A percentile compares a stretch with the other conserved stretches of the same genome.
Conservation (phyloP, 2,329 filamentous ascomycete genomes). For the Eutypa lata region DNA sequence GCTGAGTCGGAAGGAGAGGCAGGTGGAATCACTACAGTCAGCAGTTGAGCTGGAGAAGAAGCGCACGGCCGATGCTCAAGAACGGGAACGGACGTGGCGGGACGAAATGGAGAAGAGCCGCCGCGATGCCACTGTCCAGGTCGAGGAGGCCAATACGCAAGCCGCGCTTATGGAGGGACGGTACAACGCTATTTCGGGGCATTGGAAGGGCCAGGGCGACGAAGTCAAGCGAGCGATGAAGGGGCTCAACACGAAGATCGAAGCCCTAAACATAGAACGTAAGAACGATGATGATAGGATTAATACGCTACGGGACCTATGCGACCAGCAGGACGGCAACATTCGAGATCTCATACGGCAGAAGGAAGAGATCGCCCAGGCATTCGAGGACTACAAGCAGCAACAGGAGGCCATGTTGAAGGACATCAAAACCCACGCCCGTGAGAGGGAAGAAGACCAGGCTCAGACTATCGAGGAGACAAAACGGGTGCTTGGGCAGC, state of each 20-base stretch:
- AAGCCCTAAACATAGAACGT: slow-evolving; percentile 52
- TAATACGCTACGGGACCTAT: slow-evolving; percentile 62
- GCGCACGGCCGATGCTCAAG: slow-evolving; percentile 56
- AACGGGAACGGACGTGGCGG: slow-evolving; percentile 59
- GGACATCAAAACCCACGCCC: slow-evolving; percentile 56
- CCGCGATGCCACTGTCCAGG: slow-evolving; percentile 56
- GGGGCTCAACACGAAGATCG: slow-evolving; percentile 52
- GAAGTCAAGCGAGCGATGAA: slow-evolving; percentile 53
- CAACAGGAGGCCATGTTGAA: slow-evolving; percentile 60
- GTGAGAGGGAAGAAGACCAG: slow-evolving; percentile 58
- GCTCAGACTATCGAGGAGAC: slow-evolving; percentile 56
- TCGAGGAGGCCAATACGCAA: slow-evolving; percentile 63
- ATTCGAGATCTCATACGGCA: slow-evolving; percentile 57
- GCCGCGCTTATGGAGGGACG: slow-evolving; percentile 67
- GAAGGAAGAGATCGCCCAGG: slow-evolving; percentile 57
- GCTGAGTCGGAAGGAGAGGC: slow-evolving; percentile 69
- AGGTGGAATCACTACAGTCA: slow-evolving; percentile 65
- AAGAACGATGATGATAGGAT: slow-evolving; percentile 61
- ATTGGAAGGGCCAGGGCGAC: slow-evolving; percentile 65
- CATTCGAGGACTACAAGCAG: slow-evolving; percentile 63
- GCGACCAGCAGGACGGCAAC: slow-evolving; percentile 70
- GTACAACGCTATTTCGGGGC: slow-evolving; percentile 63
- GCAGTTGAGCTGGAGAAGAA: slow-evolving; percentile 63
- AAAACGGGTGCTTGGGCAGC: slow-evolving; percentile 59
- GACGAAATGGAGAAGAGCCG: slow-evolving; percentile 61